phyloP scores from a whole-genome alignment of 371 early-diverging fungal genomes.

The Mortierella sp. region DNA sequence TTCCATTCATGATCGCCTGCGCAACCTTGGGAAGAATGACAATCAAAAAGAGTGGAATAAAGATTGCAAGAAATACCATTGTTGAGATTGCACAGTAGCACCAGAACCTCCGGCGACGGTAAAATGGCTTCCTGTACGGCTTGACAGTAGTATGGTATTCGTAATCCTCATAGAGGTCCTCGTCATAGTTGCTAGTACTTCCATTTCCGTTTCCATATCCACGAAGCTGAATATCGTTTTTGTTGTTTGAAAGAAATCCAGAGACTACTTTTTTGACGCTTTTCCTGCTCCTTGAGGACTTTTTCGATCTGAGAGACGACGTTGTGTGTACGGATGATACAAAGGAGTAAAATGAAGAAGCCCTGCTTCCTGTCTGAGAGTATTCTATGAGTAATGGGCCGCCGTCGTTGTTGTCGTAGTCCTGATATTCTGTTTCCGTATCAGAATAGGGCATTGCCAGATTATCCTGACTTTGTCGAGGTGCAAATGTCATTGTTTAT shows the following conservation, averaged over 20 bases:
- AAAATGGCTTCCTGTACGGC: slow-evolving; percentile 36
- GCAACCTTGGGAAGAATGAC: slow-evolving; percentile 43
- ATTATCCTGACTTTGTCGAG: not conserved
- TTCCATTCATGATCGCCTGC: slow-evolving; percentile 33
- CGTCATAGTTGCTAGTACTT: slow-evolving; percentile 1
- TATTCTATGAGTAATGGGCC: slow-evolving; percentile 1
- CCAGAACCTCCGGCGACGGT: slow-evolving; percentile 35
- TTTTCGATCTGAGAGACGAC: slow-evolving; percentile 3
- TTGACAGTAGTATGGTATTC: slow-evolving; percentile 22
- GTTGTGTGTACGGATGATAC: not conserved
- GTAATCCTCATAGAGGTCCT: slow-evolving; percentile 16
- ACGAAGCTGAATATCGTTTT: not conserved
- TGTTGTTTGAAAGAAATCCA: not conserved
- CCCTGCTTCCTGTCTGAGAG: slow-evolving; percentile 7
- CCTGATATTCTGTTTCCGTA: slow-evolving; percentile 37
- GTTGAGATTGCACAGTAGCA: slow-evolving; percentile 15
- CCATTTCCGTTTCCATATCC: not conserved
- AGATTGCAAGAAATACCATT: slow-evolving; percentile 23
- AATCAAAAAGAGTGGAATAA: slow-evolving; percentile 34
- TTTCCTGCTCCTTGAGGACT: slow-evolving; percentile 7
- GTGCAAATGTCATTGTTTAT: not conserved
- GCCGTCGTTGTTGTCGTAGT: slow-evolving; percentile 6
- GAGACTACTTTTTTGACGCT: not conserved
- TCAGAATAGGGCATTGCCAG: slow-evolving; percentile 22
- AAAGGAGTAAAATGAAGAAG: slow-evolving; percentile 14